Percentiles rank a stretch among this genome's conserved stretches.
Evolutionary conservation across 345 rosid genomes (phyloP).

Genomic region (Citrus maxima): DNA sequence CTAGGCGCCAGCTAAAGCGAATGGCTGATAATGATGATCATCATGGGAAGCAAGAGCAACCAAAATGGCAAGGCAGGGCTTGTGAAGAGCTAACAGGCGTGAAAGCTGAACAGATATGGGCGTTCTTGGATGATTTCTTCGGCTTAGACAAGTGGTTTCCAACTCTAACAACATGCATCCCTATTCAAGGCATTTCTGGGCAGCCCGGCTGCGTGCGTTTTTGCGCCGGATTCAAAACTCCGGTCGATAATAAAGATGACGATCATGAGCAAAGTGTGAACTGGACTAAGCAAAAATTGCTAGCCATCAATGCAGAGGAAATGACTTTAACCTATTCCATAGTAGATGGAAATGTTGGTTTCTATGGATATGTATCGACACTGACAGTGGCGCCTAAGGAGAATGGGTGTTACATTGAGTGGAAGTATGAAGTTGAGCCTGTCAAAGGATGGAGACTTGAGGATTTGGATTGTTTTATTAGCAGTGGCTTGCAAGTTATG

Average conservation of each 20-base stretch:
- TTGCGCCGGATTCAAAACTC: slow-evolving; percentile 54
- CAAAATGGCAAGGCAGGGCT: slow-evolving; percentile 48
- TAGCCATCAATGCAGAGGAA: slow-evolving; percentile 26
- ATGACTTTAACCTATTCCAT: slow-evolving; percentile 31
- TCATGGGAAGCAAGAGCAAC: background rate
- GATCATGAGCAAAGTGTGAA: slow-evolving; percentile 1
- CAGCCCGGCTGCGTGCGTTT: slow-evolving; percentile 50
- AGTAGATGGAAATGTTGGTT: slow-evolving; percentile 43
- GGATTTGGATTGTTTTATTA: slow-evolving; percentile 36
- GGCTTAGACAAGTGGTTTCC: slow-evolving; percentile 56
- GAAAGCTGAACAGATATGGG: slow-evolving; percentile 45
- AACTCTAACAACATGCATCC: slow-evolving; percentile 36
- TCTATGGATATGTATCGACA: slow-evolving; percentile 29
- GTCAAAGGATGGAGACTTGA: slow-evolving; percentile 30
- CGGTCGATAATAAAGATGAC: slow-evolving; percentile 5
- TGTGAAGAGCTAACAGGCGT: slow-evolving; percentile 19
- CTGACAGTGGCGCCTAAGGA: slow-evolving; percentile 20
- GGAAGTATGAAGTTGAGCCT: slow-evolving; percentile 50
- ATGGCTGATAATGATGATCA: background rate
- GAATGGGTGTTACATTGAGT: slow-evolving; percentile 33
- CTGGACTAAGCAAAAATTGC: slow-evolving; percentile 49
- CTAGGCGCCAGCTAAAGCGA: too few species aligned
- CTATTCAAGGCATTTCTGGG: slow-evolving; percentile 33
- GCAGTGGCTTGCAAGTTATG: slow-evolving; percentile 37
- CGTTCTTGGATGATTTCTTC: slow-evolving; percentile 44